phyloP scores from a whole-genome alignment of 306 rosid genomes.

The Hippophae gyantsensis region DNA sequence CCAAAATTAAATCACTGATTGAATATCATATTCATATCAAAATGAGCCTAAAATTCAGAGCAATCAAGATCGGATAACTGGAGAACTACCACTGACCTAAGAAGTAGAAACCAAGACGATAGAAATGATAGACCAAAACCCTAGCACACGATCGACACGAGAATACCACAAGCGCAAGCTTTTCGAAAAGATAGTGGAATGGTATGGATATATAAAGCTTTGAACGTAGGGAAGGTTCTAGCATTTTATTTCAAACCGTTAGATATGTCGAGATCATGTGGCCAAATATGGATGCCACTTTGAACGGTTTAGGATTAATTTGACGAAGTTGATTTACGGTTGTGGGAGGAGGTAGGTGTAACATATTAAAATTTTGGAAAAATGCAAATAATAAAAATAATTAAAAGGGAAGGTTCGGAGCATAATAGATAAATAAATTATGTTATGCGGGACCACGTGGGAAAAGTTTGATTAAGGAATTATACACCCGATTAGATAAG shows the following conservation, averaged over 20 bases:
- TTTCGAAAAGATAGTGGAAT: not conserved
- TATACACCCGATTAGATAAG: too few species aligned
- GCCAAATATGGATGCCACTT: not conserved
- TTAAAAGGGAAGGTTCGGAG: not conserved
- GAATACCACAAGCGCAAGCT: conserved; percentile 28
- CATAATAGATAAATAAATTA: too few species aligned
- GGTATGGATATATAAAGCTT: not conserved
- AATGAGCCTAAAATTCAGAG: not conserved
- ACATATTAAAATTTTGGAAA: not conserved
- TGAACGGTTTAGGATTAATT: conserved; percentile 16
- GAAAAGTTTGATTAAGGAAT: too few species aligned
- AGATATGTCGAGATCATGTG: conserved; percentile 20
- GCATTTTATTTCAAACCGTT: conserved; percentile 21
- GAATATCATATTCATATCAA: conserved; percentile 7
- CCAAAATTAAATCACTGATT: not conserved
- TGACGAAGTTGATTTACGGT: not conserved
- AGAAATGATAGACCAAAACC: not conserved
- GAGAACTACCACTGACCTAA: not conserved
- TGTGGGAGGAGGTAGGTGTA: conserved; percentile 10
- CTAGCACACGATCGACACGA: not conserved
- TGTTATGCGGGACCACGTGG: too few species aligned
- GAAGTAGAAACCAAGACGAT: not conserved
- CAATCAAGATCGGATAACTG: not conserved
- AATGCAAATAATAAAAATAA: not conserved
- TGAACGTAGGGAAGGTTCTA: conserved; percentile 24